These are phyloP conservation scores for Trichophaea hybrida DNA, from an alignment of 2,329 filamentous ascomycete species.

Conservation along the genomic window DNA sequence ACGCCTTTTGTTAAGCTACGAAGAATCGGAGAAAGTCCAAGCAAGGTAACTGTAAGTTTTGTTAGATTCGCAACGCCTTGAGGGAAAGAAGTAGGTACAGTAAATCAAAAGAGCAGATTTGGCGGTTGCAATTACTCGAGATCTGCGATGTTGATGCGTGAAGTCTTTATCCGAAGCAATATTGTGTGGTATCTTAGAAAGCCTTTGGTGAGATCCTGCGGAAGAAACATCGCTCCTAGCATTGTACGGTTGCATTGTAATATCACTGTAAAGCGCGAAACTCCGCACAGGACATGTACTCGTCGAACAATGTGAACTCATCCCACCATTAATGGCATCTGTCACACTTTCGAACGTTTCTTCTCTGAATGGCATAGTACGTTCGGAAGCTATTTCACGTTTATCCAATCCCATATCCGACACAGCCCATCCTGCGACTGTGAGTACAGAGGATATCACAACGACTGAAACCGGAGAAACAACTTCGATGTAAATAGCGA, in stretches of 20 bases:
- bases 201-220: too few species aligned
- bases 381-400: slow-evolving; percentile 11
- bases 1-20: slow-evolving; percentile 93
- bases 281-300: too few species aligned
- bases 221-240: too few species aligned
- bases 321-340: not conserved
- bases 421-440: slow-evolving; percentile 73
- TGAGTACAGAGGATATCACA: slow-evolving; percentile 66
- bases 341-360: slow-evolving; percentile 22
- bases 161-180: slow-evolving; percentile 18
- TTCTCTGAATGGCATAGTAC: slow-evolving; percentile 26
- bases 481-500: slow-evolving; percentile 72
- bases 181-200: too few species aligned
- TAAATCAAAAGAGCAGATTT: slow-evolving; percentile 22
- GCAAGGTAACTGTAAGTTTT: slow-evolving; percentile 50
- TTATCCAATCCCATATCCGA: slow-evolving; percentile 48
- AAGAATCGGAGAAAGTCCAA: slow-evolving; percentile 85
- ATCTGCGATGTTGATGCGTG: slow-evolving; percentile 9
- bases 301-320: slow-evolving; percentile 4
- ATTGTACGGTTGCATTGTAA: too few species aligned
- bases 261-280: too few species aligned
- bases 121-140: slow-evolving; percentile 17
- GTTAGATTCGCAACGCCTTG: slow-evolving; percentile 38
- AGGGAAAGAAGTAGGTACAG: slow-evolving; percentile 31
- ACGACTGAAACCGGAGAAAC: slow-evolving; percentile 85